phyloP scores from a whole-genome alignment of 2,329 filamentous ascomycete genomes.

The Pestalotiopsis sp. region DNA sequence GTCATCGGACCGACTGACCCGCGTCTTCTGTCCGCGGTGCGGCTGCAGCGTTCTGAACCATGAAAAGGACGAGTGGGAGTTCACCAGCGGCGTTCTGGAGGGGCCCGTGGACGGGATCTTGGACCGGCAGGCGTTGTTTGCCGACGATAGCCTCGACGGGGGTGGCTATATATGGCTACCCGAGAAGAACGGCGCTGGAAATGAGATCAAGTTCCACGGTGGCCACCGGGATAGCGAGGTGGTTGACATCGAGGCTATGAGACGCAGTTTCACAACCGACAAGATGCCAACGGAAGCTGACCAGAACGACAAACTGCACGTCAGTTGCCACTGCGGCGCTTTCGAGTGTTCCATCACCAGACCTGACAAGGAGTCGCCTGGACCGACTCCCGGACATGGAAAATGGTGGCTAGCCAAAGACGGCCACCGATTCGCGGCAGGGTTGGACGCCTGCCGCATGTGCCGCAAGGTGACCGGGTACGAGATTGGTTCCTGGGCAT shows the following conservation, averaged over 20 bases:
- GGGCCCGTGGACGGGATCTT: not conserved
- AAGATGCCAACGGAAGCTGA: not conserved
- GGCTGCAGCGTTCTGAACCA: not conserved
- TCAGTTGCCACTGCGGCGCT: not conserved
- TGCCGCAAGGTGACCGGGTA: not conserved
- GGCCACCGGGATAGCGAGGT: not conserved
- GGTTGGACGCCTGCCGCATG: not conserved
- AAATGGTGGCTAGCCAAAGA: not conserved
- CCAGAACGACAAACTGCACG: not conserved
- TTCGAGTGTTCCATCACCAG: not conserved
- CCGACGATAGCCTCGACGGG: not conserved
- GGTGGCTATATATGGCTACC: conserved; percentile 2
- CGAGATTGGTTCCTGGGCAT: not conserved
- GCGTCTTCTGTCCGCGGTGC: not conserved
- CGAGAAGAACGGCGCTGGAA: not conserved
- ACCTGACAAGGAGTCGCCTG: not conserved
- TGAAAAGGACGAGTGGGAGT: not conserved
- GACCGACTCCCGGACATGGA: not conserved
- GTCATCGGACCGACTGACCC: not conserved
- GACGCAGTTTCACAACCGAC: not conserved
- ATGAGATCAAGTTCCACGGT: not conserved
- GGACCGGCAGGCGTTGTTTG: not conserved
- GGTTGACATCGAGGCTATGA: not conserved
- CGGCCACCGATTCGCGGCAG: not conserved
- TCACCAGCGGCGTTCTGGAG: not conserved